These are phyloP conservation scores for Bothriochloa decipiens DNA, from an alignment of 176 grass and related monocot genomes.

Conservation along the genomic window DNA sequence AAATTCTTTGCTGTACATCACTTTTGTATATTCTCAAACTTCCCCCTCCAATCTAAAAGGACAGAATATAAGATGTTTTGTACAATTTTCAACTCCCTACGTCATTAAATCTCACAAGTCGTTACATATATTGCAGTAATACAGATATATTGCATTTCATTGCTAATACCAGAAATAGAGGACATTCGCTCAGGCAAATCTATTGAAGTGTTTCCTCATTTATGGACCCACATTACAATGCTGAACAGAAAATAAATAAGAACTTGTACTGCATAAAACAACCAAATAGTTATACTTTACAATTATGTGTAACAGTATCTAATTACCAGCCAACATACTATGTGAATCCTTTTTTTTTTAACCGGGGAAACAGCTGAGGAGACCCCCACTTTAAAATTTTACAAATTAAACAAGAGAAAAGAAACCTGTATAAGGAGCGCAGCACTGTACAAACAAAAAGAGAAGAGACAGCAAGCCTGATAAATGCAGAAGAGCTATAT, in stretches of 20 bases:
- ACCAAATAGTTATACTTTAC: not conserved
- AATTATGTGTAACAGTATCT: not conserved
- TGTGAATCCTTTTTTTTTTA: not conserved
- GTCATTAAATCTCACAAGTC: not conserved
- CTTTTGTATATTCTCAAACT: conserved; percentile 96
- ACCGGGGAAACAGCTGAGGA: not conserved
- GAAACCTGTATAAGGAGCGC: not conserved
- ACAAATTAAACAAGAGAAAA: not conserved
- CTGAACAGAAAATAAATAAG: conserved; percentile 1
- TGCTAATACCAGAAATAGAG: not conserved
- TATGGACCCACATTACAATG: not conserved
- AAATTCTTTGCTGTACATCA: conserved; percentile 89
- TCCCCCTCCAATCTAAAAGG: conserved; percentile 82
- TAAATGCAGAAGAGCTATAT: too few relatives aligned
- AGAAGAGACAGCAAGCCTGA: too few relatives aligned
- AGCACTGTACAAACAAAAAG: not conserved
- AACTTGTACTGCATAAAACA: not conserved
- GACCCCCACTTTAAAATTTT: not conserved
- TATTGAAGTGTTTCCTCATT: not conserved
- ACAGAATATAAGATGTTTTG: conserved; percentile 3
- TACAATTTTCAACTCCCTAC: not conserved
- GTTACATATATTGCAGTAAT: not conserved
- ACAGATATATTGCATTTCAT: not conserved
- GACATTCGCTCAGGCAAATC: not conserved
- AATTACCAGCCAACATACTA: not conserved